A percentile compares a stretch with the other conserved stretches of the same genome.
Evolutionary conservation across 2,329 filamentous ascomycete species (phyloP).

Genomic region (Venturia effusa): DNA sequence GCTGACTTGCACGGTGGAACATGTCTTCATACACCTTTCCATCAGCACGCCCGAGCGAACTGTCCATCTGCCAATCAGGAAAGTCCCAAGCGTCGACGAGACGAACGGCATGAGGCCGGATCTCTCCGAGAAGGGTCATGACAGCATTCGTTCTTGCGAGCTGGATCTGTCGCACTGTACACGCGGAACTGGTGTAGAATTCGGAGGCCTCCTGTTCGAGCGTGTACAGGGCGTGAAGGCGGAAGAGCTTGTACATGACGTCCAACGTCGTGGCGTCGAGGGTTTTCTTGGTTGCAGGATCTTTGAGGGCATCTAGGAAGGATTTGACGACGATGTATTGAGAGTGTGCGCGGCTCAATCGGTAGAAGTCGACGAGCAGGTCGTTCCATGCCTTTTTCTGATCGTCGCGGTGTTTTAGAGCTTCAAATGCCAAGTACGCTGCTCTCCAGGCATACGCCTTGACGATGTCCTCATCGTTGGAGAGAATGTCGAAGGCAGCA

Average conservation of each 20-base stretch:
- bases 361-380: conserved; percentile 68
- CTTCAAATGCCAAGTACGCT: conserved; percentile 64
- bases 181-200: conserved; percentile 60
- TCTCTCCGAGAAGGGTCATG: conserved; percentile 60
- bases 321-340: conserved; percentile 72
- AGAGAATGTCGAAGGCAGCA: conserved; percentile 62
- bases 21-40: conserved; percentile 74
- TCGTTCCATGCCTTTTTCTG: conserved; percentile 71
- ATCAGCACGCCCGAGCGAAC: conserved; percentile 56
- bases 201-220: conserved; percentile 60
- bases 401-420: conserved; percentile 61
- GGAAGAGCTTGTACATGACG: conserved; percentile 56
- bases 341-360: conserved; percentile 61
- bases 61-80: conserved; percentile 69
- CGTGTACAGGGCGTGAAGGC: conserved; percentile 53
- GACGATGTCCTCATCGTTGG: conserved; percentile 58
- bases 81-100: conserved; percentile 68
- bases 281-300: conserved; percentile 36
- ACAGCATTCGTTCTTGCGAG: conserved; percentile 53
- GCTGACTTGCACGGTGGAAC: conserved; percentile 59
- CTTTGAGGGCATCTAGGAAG: conserved; percentile 60
- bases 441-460: conserved; percentile 67
- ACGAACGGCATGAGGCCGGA: conserved; percentile 60
- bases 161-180: conserved; percentile 61
- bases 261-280: conserved; percentile 11